Base-by-base conservation (phyloP, 2,329 filamentous ascomycete species). In the Salinomyces thailandicus region DNA sequence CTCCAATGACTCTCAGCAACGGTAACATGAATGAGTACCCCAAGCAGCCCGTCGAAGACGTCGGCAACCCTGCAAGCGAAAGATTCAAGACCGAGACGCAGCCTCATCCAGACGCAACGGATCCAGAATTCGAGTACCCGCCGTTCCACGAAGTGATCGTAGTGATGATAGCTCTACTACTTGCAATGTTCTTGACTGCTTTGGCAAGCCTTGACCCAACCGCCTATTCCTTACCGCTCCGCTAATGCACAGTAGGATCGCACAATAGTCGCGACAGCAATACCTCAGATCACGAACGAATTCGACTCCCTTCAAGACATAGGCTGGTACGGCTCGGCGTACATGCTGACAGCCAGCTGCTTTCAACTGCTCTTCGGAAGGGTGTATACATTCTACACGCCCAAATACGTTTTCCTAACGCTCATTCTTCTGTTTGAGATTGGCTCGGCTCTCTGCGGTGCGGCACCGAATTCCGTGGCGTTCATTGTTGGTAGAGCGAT, bases 401-500 rank as follows among this genome's bases (percentile, higher is more conserved):
- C 60, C 6, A 66, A 66, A 46, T 46, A 37, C 7, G 49, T 48
- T 17, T 66, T 62, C 39, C 36, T 64, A 12, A 33, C 46, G 2
- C 33, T 51, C 5, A 58, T 62, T 61, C 16, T 40, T 20, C 37
- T 74, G 26, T 77, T 78, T 42, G 71, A 76, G 47, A 13, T 73
- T 4, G 74, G 74, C 2, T 74, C 71, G 1, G 45, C 70, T 4
- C 52, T 77, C n/a, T 76, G 71, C 45, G 73, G 32, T 11, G 54
- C 60, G 1, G 55, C 61, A 1, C 53, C 52, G 11, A 59, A 52
- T 33, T 58, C 53, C 4, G 51, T 49, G 5, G 54, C 55, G 1
- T 50, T 66, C 32, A 66, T 67, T 31, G 45, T 64, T 12, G 64
- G 64, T 5, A 40, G 64, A 26, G 56, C 62, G 0, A 56, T 67